Conservation (phyloP, 2,329 filamentous ascomycete species). For the Diaporthe citriasiana region DNA sequence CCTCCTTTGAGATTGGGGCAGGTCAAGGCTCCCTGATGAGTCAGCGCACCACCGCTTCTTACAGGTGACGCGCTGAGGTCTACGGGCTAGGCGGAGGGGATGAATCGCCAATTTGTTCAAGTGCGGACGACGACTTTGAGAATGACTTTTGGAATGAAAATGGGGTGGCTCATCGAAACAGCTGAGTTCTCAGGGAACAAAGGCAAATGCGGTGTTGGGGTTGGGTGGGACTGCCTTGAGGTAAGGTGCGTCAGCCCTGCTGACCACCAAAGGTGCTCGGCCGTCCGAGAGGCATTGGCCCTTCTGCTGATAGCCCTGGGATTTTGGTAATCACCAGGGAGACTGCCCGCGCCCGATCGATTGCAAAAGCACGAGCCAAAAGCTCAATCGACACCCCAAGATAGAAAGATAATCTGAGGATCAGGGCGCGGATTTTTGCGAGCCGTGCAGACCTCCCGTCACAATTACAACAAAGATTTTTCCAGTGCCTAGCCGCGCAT, state of each 20-base stretch:
- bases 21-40: not conserved
- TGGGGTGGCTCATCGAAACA: slow-evolving; percentile 27
- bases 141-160: not conserved
- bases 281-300: slow-evolving; percentile 13
- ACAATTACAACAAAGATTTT: slow-evolving; percentile 11
- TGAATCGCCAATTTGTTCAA: not conserved
- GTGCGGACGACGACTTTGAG: not conserved
- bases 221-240: slow-evolving; percentile 13
- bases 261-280: slow-evolving; percentile 36
- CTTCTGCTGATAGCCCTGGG: slow-evolving; percentile 32
- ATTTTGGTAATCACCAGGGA: slow-evolving; percentile 20
- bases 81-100: not conserved
- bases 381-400: slow-evolving; percentile 19
- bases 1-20: slow-evolving; percentile 15
- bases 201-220: not conserved
- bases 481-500: not conserved
- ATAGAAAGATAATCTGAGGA: slow-evolving; percentile 28
- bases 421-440: not conserved
- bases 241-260: slow-evolving; percentile 37
- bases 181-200: slow-evolving; percentile 17
- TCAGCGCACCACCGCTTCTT: not conserved
- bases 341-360: slow-evolving; percentile 16
- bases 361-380: slow-evolving; percentile 1
- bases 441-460: not conserved
- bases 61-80: not conserved